These are phyloP conservation scores for Ceratobasidium sp. DNA, from an alignment of 1,284 basidiomycete genomes.

Conservation along the genomic window DNA sequence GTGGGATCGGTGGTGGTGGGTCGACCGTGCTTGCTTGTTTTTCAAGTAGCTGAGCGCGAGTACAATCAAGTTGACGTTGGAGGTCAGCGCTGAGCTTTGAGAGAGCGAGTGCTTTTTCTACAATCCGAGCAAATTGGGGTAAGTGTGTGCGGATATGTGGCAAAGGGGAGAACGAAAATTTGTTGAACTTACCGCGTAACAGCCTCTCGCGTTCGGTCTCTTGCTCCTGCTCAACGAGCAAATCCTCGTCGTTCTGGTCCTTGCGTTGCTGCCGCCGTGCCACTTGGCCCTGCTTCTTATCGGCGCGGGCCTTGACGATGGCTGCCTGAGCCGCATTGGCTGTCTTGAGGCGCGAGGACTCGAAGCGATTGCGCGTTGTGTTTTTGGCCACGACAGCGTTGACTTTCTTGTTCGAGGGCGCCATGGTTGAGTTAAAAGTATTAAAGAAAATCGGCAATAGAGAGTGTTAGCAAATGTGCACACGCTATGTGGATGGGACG, in stretches of 20 bases:
- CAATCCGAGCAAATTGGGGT: background rate
- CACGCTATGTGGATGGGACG: background rate
- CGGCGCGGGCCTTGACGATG: background rate
- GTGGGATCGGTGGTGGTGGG: too few species aligned
- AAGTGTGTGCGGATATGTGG: too few species aligned
- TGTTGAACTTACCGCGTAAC: background rate
- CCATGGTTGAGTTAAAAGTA: constrained; percentile 6
- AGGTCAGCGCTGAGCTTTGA: background rate
- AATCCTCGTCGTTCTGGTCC: background rate
- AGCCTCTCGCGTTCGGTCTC: constrained; percentile 4
- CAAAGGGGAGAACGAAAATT: too few species aligned
- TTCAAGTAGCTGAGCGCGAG: background rate
- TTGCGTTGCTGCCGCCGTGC: background rate
- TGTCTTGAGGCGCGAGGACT: background rate
- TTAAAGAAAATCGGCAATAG: background rate
- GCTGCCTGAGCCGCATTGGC: background rate
- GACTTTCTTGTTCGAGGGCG: constrained; percentile 6
- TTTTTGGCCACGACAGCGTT: background rate
- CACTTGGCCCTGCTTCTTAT: background rate
- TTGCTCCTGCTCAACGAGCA: background rate
- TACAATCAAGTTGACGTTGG: background rate
- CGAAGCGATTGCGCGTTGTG: background rate
- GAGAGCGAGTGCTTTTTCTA: background rate
- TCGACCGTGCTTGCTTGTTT: too few species aligned
- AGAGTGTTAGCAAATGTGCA: background rate